A percentile compares a stretch with the other conserved stretches of the same genome.
Evolutionary conservation across 2,329 filamentous ascomycete genomes (phyloP).

Genomic region (Endocalyx cinctus): DNA sequence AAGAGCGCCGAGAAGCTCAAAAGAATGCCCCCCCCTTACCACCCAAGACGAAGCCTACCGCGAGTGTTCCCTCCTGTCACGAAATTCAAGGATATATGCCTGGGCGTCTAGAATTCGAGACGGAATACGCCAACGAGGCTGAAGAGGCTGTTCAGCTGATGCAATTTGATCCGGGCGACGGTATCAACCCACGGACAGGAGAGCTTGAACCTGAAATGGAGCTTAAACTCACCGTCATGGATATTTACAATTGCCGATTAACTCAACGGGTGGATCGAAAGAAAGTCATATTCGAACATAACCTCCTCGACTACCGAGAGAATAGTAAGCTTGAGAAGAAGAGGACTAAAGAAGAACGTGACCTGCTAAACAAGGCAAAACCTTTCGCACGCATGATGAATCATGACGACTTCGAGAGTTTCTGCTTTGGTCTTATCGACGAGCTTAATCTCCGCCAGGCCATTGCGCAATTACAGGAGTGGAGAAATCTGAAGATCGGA

Average conservation of each 20-base stretch:
- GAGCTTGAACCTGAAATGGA: conserved; percentile 95
- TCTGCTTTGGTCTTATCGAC: conserved; percentile 80
- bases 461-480: conserved; percentile 87
- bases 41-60: conserved; percentile 92
- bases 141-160: conserved; percentile 98
- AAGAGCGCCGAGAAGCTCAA: conserved; percentile 80
- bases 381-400: conserved; percentile 98
- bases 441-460: conserved; percentile 89
- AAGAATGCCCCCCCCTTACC: conserved; percentile 79
- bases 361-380: conserved; percentile 87
- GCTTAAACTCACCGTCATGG: conserved; percentile 95
- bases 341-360: conserved; percentile 89
- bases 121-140: conserved; percentile 94
- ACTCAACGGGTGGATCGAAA: conserved; percentile 91
- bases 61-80: conserved; percentile 91
- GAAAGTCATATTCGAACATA: conserved; percentile 94
- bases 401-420: conserved; percentile 78
- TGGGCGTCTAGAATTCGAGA: conserved; percentile 93
- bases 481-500: conserved; percentile 79
- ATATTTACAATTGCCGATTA: conserved; percentile 91
- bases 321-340: conserved; percentile 90
- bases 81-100: conserved; percentile 99
- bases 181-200: conserved; percentile 74
- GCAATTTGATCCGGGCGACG: conserved; percentile 96
- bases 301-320: conserved; percentile 87